These are phyloP conservation scores for Jatropha curcas DNA, from an alignment of 345 rosid species.

Conservation along the genomic window DNA sequence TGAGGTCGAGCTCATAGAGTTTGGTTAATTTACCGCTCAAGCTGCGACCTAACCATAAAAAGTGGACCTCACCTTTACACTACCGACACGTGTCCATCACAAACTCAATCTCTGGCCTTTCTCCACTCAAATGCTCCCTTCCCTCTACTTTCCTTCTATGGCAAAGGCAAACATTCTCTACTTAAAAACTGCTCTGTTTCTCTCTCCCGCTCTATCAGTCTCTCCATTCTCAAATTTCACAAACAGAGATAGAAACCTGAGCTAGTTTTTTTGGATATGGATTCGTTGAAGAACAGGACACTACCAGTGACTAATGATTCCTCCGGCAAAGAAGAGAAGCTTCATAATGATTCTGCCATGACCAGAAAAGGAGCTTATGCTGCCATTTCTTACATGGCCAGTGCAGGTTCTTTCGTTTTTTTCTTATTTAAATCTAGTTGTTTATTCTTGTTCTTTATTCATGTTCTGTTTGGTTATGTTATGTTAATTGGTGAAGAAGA, in stretches of 20 bases:
- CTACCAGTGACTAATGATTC: background rate
- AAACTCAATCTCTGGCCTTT: background rate
- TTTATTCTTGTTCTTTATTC: background rate
- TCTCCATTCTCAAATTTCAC: background rate
- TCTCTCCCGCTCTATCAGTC: background rate
- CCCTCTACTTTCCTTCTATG: background rate
- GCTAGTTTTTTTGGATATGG: background rate
- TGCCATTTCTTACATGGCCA: slow-evolving; percentile 57
- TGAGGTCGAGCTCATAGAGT: too few relatives aligned
- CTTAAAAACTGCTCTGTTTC: background rate
- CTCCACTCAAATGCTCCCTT: slow-evolving; percentile 1
- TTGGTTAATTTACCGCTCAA: too few relatives aligned
- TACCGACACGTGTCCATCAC: slow-evolving; percentile 8
- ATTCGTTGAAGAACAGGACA: background rate
- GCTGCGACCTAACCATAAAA: background rate
- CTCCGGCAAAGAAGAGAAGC: background rate
- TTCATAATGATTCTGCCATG: slow-evolving; percentile 24
- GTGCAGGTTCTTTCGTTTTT: slow-evolving; percentile 43
- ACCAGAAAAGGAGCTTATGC: slow-evolving; percentile 48
- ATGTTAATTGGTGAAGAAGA: background rate
- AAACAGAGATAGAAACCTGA: background rate
- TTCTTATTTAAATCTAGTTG: background rate
- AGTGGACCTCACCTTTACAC: background rate
- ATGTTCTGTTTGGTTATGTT: background rate
- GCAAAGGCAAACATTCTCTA: background rate